These are phyloP conservation scores for Eucalyptus polyanthemos DNA, from an alignment of 345 rosid species.

Conservation along the genomic window DNA sequence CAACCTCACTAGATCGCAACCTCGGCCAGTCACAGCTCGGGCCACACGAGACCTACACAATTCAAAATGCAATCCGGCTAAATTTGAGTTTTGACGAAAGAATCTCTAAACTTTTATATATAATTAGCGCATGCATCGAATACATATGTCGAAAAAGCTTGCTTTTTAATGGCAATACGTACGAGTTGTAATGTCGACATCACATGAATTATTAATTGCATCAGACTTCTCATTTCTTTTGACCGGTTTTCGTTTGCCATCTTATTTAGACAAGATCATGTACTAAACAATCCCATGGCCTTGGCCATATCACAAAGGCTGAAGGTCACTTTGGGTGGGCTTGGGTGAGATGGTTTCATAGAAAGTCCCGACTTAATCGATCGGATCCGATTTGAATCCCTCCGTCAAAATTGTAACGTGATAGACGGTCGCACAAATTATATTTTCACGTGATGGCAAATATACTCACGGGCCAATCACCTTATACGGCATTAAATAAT, in stretches of 20 bases:
- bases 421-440: fast-evolving
- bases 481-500: neutral
- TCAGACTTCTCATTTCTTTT: neutral
- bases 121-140: neutral
- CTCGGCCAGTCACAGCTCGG: neutral
- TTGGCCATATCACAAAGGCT: neutral
- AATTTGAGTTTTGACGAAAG: fast-evolving
- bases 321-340: neutral
- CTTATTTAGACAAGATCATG: neutral
- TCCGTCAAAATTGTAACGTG: fast-evolving
- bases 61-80: no score
- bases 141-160: neutral
- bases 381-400: fast-evolving
- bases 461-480: neutral
- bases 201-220: no score
- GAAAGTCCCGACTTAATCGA: neutral
- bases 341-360: neutral
- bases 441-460: neutral
- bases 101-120: neutral
- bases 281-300: neutral
- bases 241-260: neutral
- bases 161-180: neutral
- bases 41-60: fast-evolving
- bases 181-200: neutral
- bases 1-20: neutral